These are phyloP conservation scores for Leccinum fuscescens DNA, from an alignment of 1,284 basidiomycete genomes.

Conservation along the genomic window DNA sequence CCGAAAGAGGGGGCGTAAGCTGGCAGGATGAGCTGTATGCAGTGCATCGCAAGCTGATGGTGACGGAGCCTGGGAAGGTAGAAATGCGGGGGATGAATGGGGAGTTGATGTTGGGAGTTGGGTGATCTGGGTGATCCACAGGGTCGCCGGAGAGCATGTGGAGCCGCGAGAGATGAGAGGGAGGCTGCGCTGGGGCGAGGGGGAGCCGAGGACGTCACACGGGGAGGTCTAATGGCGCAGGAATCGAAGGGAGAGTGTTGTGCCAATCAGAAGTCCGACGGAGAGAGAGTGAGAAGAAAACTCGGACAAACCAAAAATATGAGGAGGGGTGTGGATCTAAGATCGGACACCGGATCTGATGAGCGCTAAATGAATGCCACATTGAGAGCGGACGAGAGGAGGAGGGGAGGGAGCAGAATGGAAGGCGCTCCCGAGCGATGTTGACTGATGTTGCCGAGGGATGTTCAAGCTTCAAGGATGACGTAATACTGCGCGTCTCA, in stretches of 20 bases:
- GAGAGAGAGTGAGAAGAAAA: conserved; percentile 6
- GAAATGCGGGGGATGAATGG: background rate
- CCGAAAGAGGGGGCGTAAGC: conserved; percentile 16
- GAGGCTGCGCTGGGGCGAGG: background rate
- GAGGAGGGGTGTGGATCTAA: background rate
- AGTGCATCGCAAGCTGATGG: conserved; percentile 3
- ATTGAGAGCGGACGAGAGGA: background rate
- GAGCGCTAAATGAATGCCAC: conserved; percentile 11
- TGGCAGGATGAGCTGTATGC: background rate
- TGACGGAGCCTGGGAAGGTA: conserved; percentile 6
- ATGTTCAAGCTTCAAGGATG: conserved; percentile 12
- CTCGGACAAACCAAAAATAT: conserved; percentile 10
- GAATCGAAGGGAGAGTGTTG: background rate
- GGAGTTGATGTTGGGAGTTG: background rate
- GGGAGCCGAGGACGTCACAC: background rate
- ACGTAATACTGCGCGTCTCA: conserved; percentile 20
- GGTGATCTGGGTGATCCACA: background rate
- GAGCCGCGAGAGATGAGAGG: background rate
- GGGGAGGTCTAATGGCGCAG: background rate
- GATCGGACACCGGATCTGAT: conserved; percentile 12
- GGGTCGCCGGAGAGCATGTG: background rate
- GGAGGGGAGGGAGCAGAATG: conserved; percentile 4
- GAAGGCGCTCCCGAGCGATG: conserved; percentile 19
- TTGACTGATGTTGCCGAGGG: conserved; percentile 11
- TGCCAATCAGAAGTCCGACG: conserved; percentile 12